Conservation (phyloP, 2,329 filamentous ascomycete genomes). For the Tolypocladium nubicola region DNA sequence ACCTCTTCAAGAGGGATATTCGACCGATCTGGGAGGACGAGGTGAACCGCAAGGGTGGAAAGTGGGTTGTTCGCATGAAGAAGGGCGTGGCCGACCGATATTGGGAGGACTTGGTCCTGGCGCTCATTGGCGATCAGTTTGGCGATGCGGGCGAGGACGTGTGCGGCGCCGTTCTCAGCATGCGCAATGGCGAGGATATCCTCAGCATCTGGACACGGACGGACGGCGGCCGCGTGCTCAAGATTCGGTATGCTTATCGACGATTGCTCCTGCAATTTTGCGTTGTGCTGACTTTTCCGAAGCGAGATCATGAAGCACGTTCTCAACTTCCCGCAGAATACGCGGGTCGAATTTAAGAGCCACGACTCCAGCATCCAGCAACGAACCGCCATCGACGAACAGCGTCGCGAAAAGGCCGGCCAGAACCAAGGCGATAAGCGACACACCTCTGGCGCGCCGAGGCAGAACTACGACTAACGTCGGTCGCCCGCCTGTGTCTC, state of each 20-base stretch:
- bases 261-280: background rate
- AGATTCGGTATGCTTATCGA: slow-evolving; percentile 66
- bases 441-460: slow-evolving; percentile 16
- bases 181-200: slow-evolving; percentile 92
- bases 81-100: slow-evolving; percentile 95
- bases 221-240: slow-evolving; percentile 85
- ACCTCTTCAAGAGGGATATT: slow-evolving; percentile 94
- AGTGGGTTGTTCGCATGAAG: slow-evolving; percentile 95
- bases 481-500: background rate
- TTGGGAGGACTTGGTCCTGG: slow-evolving; percentile 89
- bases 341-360: slow-evolving; percentile 87
- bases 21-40: slow-evolving; percentile 98
- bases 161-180: slow-evolving; percentile 87
- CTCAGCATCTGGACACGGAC: slow-evolving; percentile 96
- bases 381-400: slow-evolving; percentile 80
- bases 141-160: slow-evolving; percentile 87
- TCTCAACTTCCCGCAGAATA: slow-evolving; percentile 76
- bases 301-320: slow-evolving; percentile 93
- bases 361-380: slow-evolving; percentile 95
- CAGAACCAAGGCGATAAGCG: slow-evolving; percentile 35
- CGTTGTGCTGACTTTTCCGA: slow-evolving; percentile 10
- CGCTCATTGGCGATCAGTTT: slow-evolving; percentile 90
- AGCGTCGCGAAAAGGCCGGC: slow-evolving; percentile 70
- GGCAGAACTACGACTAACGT: slow-evolving; percentile 21
- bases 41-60: slow-evolving; percentile 89